phyloP scores from a whole-genome alignment of 2,329 filamentous ascomycete genomes.

The Aureobasidium mangrovei region DNA sequence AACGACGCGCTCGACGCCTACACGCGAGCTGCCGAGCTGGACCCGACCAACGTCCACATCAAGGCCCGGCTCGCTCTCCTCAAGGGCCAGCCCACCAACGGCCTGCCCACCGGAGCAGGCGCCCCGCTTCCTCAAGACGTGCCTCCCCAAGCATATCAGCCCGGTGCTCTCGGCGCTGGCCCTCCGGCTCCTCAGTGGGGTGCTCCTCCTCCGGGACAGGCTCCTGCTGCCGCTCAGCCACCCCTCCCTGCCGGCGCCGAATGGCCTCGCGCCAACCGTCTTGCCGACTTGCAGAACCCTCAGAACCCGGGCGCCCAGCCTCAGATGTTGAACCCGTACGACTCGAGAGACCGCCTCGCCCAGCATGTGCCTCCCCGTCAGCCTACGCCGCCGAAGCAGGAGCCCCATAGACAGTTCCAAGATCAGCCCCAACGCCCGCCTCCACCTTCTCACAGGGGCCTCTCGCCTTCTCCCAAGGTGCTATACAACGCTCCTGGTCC shows the following conservation, averaged over 20 bases:
- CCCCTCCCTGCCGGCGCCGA: constrained; percentile 51
- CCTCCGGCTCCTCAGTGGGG: constrained; percentile 87
- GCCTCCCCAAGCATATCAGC: constrained; percentile 88
- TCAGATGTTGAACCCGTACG: constrained; percentile 72
- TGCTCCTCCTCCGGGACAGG: constrained; percentile 56
- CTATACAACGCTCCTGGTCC: constrained; percentile 46
- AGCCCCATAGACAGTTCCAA: constrained; percentile 48
- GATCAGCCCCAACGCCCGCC: constrained; percentile 30
- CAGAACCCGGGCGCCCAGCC: constrained; percentile 44
- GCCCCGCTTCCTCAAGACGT: constrained; percentile 93
- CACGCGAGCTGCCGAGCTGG: constrained; percentile 85
- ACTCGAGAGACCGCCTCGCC: constrained; percentile 64
- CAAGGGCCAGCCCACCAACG: constrained; percentile 63
- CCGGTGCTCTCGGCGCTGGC: constrained; percentile 63
- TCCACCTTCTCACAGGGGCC: constrained; percentile 45
- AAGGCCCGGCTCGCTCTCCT: constrained; percentile 87
- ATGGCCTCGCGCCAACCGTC: constrained; percentile 53
- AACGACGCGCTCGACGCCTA: constrained; percentile 94
- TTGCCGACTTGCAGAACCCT: constrained; percentile 66
- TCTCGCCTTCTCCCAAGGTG: constrained; percentile 53
- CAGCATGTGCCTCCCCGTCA: constrained; percentile 58
- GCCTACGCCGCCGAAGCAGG: constrained; percentile 55
- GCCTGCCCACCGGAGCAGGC: constrained; percentile 60
- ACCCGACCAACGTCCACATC: constrained; percentile 89
- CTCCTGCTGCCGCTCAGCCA: constrained; percentile 44